Evolutionary conservation across 495 filamentous ascomycete species (phyloP).

Genomic region (Stereocaulon alpinum): DNA sequence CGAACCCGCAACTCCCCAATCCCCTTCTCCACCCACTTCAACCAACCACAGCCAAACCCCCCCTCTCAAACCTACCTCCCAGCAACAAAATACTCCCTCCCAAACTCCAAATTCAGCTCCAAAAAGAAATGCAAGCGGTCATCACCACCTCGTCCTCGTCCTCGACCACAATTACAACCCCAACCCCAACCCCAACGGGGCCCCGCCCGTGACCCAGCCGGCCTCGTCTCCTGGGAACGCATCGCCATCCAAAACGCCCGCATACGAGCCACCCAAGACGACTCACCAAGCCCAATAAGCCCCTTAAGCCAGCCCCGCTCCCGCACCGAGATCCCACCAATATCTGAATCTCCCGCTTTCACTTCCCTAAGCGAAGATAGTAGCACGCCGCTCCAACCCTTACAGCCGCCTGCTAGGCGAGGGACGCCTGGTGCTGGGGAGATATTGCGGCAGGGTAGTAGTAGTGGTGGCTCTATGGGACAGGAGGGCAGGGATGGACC

Average conservation of each 20-base stretch:
- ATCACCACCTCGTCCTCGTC: background rate
- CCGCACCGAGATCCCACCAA: background rate
- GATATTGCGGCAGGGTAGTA: background rate
- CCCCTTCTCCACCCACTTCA: conserved; percentile 8
- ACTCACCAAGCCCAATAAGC: conserved; percentile 11
- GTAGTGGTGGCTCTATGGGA: background rate
- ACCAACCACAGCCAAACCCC: conserved; percentile 1
- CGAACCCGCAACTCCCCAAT: conserved; percentile 10
- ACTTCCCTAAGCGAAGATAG: background rate
- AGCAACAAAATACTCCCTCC: conserved; percentile 3
- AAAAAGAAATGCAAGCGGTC: background rate
- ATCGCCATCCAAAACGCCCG: conserved; percentile 19
- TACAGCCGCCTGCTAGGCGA: background rate
- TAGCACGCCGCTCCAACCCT: background rate
- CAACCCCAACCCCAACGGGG: too few species aligned
- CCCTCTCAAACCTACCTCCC: conserved; percentile 1
- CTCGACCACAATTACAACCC: background rate
- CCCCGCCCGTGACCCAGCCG: background rate
- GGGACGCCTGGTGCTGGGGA: background rate
- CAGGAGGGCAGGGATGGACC: background rate
- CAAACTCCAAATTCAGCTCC: background rate
- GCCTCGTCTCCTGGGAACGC: conserved; percentile 18
- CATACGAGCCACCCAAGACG: conserved; percentile 7
- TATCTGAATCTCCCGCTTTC: background rate
- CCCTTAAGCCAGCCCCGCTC: conserved; percentile 4